Conservation (phyloP, 306 rosid genomes). For the Chamaecrista fasciculata region DNA sequence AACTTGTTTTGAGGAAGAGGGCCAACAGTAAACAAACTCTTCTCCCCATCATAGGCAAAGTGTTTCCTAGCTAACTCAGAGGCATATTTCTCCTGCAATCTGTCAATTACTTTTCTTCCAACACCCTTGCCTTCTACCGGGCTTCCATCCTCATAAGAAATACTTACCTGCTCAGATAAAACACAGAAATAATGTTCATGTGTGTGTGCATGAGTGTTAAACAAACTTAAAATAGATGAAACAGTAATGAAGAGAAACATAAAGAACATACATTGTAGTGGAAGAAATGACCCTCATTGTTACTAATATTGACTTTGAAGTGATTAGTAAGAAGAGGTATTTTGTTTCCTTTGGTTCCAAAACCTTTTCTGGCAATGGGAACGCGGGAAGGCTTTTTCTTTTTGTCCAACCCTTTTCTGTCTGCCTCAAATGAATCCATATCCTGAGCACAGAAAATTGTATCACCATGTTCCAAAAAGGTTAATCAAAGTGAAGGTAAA, state of each 20-base stretch:
- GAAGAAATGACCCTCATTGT: slow-evolving; percentile 57
- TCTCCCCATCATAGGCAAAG: slow-evolving; percentile 92
- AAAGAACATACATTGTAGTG: slow-evolving; percentile 77
- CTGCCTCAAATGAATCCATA: slow-evolving; percentile 55
- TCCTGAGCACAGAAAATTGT: neutral
- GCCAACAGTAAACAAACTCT: slow-evolving; percentile 84
- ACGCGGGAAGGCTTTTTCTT: slow-evolving; percentile 56
- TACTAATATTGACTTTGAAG: slow-evolving; percentile 61
- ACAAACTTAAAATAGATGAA: neutral
- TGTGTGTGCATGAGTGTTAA: neutral
- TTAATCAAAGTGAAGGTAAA: neutral
- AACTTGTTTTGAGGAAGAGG: slow-evolving; percentile 78
- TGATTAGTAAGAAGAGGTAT: slow-evolving; percentile 66
- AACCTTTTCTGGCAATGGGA: slow-evolving; percentile 70
- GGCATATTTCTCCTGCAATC: slow-evolving; percentile 72
- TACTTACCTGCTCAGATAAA: slow-evolving; percentile 51
- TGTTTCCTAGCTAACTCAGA: slow-evolving; percentile 69
- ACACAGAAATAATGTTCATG: neutral
- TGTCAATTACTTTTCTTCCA: slow-evolving; percentile 73
- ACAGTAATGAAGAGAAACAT: neutral
- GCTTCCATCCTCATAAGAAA: slow-evolving; percentile 82
- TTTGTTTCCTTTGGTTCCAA: slow-evolving; percentile 64
- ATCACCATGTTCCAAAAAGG: neutral
- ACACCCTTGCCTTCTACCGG: slow-evolving; percentile 83
- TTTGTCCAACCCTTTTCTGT: slow-evolving; percentile 41